These are phyloP conservation scores for Coemansia sp. DNA, from an alignment of 192 early-diverging fungal genomes.

Conservation along the genomic window DNA sequence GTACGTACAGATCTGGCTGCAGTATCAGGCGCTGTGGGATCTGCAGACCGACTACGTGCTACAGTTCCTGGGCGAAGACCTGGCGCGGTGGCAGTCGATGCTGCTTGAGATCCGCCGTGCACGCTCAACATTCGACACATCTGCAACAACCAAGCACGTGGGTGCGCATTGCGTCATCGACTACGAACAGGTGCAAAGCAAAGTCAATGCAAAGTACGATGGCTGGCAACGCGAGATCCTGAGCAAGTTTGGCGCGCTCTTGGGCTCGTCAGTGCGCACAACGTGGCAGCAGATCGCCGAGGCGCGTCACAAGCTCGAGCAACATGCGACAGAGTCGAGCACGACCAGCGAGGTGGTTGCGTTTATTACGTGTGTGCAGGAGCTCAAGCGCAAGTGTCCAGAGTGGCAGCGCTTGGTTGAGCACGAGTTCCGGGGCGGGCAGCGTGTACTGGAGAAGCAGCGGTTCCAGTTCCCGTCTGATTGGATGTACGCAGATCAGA, in stretches of 20 bases:
- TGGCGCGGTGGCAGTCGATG: slow-evolving; percentile 89
- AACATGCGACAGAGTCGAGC: slow-evolving; percentile 77
- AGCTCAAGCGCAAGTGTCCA: slow-evolving; percentile 79
- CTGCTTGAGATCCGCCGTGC: slow-evolving; percentile 92
- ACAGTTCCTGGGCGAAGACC: slow-evolving; percentile 79
- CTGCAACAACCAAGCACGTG: slow-evolving; percentile 84
- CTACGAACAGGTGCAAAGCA: slow-evolving; percentile 97
- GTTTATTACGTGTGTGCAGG: slow-evolving; percentile 95
- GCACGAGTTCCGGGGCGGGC: slow-evolving; percentile 77
- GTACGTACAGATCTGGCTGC: slow-evolving; percentile 94
- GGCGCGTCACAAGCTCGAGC: slow-evolving; percentile 82
- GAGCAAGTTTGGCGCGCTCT: slow-evolving; percentile 80
- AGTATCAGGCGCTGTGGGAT: slow-evolving; percentile 99
- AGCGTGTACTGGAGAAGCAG: slow-evolving; percentile 90
- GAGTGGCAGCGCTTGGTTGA: slow-evolving; percentile 82
- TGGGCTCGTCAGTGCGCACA: slow-evolving; percentile 77
- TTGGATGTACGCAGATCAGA: slow-evolving; percentile 93
- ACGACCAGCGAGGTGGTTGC: slow-evolving; percentile 87
- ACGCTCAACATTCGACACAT: slow-evolving; percentile 94
- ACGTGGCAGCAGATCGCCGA: slow-evolving; percentile 74
- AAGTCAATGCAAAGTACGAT: slow-evolving; percentile 97
- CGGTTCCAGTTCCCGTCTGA: slow-evolving; percentile 92
- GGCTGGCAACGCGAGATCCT: slow-evolving; percentile 96
- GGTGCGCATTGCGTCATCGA: slow-evolving; percentile 82
- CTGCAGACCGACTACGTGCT: slow-evolving; percentile 84